Evolutionary conservation across 345 rosid species (phyloP), one percentile per base, ranked within the genome.

Genomic region (Populus nigra): DNA sequence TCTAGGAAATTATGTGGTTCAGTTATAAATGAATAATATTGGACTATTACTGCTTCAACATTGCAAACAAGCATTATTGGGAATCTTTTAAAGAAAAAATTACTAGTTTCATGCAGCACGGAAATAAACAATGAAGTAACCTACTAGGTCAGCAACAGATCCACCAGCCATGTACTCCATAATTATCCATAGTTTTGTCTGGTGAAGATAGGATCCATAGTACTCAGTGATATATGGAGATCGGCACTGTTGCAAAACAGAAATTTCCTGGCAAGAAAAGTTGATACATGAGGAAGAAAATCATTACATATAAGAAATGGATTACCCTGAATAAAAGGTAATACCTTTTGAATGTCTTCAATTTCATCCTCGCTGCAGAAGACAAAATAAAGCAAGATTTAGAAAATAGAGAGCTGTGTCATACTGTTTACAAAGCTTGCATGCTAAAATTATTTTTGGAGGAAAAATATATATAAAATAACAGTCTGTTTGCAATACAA

Each of bases 121-220:
- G 67, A 78, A 78, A 62, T 73, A 80, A 69, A 63, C 59, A 71
- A 57, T 7, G 76, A 86, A 81, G 87, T 85, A 77, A 91, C 97
- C 76, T 90, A 96, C 99, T 55, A 96, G 93, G 86, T 94, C 99
- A 83, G 99, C 98, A 85, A 96, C 99, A 73, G 99, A 96, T 81
- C 98, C 99, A 83, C 99, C 98, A 12, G 98, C 97, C 99, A 96
- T 96, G 85, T 85, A 96, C 78, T 96, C 99, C 97, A 96, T 96
- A 83, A 96, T 92, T 86, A 96, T 96, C 97, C 99, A 96, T 63
- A 96, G 83, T 88, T 96, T 96, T 75, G 99, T 96, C 86, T 92
- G 98, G 79, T 92, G 90, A 77, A 96, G 98, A 84, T 90, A 92
- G 73, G 99, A 96, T 80, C 99, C 97, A 88, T 94, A 94, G 74